These are phyloP conservation scores for Penicillium sp. DNA, from an alignment of 2,329 filamentous ascomycete species.

Conservation along the genomic window DNA sequence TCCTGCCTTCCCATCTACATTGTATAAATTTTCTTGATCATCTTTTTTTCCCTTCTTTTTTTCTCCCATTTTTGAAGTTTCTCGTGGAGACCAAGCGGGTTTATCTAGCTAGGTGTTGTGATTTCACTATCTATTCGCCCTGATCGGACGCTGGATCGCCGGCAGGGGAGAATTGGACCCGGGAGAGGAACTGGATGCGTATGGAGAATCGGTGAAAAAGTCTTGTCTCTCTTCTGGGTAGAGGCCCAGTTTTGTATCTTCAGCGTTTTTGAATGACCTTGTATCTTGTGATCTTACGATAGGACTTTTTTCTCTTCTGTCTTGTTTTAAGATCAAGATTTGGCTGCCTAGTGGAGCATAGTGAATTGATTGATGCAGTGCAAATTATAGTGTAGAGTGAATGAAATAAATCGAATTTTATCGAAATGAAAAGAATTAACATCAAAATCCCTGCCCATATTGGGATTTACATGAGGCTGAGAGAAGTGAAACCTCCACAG, in stretches of 20 bases:
- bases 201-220: conserved; percentile 20
- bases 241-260: conserved; percentile 12
- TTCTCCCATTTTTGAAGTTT: conserved; percentile 23
- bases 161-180: conserved; percentile 29
- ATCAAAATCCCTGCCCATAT: background rate
- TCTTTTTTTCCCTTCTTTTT: conserved; percentile 23
- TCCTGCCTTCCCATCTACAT: conserved; percentile 30
- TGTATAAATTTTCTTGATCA: conserved; percentile 35
- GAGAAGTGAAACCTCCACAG: background rate
- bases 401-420: background rate
- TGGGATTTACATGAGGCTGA: background rate
- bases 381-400: background rate
- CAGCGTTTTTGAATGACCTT: conserved; percentile 10
- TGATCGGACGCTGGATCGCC: conserved; percentile 44
- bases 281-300: conserved; percentile 10
- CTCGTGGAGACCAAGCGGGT: conserved; percentile 31
- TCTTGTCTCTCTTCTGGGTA: conserved; percentile 15
- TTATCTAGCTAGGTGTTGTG: conserved; percentile 34
- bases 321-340: conserved; percentile 3
- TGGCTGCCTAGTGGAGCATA: conserved; percentile 7
- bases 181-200: conserved; percentile 10
- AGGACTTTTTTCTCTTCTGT: conserved; percentile 2
- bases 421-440: background rate
- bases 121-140: conserved; percentile 30
- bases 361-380: conserved; percentile 3